Evolutionary conservation across 176 grass and related monocot genomes (phyloP), one percentile per base, ranked within the genome.

Genomic region (Musa schizocarpa): DNA sequence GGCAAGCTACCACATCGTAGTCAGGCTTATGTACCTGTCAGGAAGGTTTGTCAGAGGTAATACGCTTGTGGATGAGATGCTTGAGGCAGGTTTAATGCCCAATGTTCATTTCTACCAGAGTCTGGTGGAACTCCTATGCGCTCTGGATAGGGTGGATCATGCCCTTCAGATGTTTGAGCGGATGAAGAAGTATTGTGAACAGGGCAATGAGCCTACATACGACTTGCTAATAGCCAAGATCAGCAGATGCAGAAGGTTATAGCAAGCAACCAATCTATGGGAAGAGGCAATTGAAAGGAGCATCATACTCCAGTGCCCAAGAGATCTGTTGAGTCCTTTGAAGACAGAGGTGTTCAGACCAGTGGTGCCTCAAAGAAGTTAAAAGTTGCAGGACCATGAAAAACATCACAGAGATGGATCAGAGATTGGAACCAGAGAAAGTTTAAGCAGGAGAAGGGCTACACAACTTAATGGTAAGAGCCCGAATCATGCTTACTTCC

Each of bases 1-100:
- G 90, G 77, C 86, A 73, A 89, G 86, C 73, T 92, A 87, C 69
- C 86, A 87, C 70, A 85, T 92, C 67, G 86, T 92, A 53, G 74
- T 92, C 57, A 86, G 84, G 71, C 82, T 92, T 51, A 76, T 92
- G 48, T 89, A 82, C 78, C 77, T 92, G 25, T 78, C 90, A 2
- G 79, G 79, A 50, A 92, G 90, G 84, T 78, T 85, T 68, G 21
- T 84, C 27, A 82, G 84, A 78, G 90, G 86, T 23, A 87, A 81
- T 68, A 84, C 82, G 65, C 79, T 92, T 63, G 63, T 92, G 58
- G 53, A 87, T 80, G 78, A 75, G 17, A 87, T 92, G 90, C 82
- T 92, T 69, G 74, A 82, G 70, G 82, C 77, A 16, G 79, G 81
- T 66, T 78, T 92, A 65, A 69, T 56, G 76, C 90, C 70, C 0